Evolutionary conservation across 768 basidiomycete genomes (phyloP).

Genomic region (Guyanaporus albipodus): DNA sequence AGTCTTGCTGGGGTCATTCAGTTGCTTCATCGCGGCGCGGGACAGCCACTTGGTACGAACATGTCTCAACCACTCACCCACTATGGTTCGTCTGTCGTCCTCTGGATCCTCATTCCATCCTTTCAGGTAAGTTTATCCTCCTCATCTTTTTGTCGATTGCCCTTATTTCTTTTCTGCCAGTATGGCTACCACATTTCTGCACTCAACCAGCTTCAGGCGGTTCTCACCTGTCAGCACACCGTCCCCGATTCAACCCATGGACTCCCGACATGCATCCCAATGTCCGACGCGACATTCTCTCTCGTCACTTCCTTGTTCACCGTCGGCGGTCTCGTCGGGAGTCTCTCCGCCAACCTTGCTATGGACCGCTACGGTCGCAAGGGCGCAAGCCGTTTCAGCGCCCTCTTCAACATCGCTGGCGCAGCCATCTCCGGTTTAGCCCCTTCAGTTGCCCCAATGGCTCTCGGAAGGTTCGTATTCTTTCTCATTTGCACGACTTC

Average conservation of each 20-base stretch:
- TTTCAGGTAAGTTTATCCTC: constrained; percentile 42
- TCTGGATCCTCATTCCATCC: constrained; percentile 64
- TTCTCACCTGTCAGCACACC: constrained; percentile 61
- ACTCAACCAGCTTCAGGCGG: constrained; percentile 82
- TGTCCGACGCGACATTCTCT: constrained; percentile 76
- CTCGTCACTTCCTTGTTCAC: constrained; percentile 84
- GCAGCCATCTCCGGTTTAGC: constrained; percentile 65
- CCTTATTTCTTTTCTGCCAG: constrained; percentile 29
- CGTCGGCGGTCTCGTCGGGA: constrained; percentile 80
- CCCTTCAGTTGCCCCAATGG: constrained; percentile 49
- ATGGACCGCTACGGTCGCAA: constrained; percentile 73
- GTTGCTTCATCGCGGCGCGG: no score
- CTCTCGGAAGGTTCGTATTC: constrained; percentile 59
- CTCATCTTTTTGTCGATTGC: neutral
- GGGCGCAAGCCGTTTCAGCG: constrained; percentile 58
- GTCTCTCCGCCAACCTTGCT: constrained; percentile 58
- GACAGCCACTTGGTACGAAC: no score
- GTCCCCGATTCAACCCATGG: constrained; percentile 25
- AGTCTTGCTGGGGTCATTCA: no score
- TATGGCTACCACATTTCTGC: constrained; percentile 94
- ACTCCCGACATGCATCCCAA: constrained; percentile 73
- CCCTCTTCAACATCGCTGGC: constrained; percentile 53
- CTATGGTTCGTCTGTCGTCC: constrained; percentile 61
- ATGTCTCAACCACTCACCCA: constrained; percentile 42
- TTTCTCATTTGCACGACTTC: neutral